A percentile compares a stretch with the other conserved stretches of the same genome.
These are phyloP conservation scores for Balamuthia mandrillaris DNA, from an alignment of 208 protist genomes.

Conservation along the genomic window DNA sequence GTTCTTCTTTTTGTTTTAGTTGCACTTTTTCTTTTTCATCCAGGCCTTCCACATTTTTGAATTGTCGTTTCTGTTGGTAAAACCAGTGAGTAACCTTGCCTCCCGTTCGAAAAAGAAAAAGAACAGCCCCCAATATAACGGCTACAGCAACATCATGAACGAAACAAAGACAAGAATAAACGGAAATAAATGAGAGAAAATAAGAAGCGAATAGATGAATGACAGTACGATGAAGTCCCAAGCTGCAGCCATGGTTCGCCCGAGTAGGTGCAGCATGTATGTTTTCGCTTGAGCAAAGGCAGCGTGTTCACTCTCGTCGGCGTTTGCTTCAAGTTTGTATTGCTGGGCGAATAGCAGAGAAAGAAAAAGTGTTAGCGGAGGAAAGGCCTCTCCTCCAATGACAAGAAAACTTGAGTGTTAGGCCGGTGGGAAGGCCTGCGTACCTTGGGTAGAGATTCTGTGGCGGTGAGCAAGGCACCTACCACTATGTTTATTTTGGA, in stretches of 20 bases:
- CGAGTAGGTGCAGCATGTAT: neutral
- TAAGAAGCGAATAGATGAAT: no score
- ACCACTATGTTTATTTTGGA: neutral
- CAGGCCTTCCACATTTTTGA: conserved; percentile 45
- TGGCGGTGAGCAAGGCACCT: neutral
- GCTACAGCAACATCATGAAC: neutral
- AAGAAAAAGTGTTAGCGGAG: neutral
- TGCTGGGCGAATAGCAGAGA: neutral
- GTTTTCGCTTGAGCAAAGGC: neutral
- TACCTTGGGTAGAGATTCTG: neutral
- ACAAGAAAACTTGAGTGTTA: neutral
- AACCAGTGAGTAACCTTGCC: neutral
- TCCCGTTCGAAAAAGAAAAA: neutral
- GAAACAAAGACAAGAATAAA: neutral
- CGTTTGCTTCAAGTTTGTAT: no score
- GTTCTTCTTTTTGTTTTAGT: conserved; percentile 54
- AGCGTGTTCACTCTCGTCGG: neutral
- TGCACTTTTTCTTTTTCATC: conserved; percentile 45
- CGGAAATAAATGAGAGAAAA: no score
- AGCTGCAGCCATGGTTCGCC: neutral
- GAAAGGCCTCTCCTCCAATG: neutral
- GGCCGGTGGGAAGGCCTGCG: neutral
- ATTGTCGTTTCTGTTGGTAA: conserved; percentile 34
- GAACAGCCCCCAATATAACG: no score
- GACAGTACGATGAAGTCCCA: neutral